phyloP scores from a whole-genome alignment of 768 basidiomycete genomes.

The Rhizopogon roseolus region DNA sequence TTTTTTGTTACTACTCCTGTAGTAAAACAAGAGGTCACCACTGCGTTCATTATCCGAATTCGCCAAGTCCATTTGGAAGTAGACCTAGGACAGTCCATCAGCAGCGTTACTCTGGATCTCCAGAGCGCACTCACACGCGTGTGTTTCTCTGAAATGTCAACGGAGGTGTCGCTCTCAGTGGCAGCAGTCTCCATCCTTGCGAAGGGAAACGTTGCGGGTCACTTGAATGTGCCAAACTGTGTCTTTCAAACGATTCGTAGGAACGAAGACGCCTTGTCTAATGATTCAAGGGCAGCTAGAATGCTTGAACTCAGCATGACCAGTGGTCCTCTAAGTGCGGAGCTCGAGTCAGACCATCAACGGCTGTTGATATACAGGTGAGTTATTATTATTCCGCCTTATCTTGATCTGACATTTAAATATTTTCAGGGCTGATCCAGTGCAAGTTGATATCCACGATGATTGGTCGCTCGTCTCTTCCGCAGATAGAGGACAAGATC shows the following conservation, averaged over 20 bases:
- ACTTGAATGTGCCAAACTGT: constrained; percentile 60
- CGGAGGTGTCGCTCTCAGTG: constrained; percentile 66
- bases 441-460: constrained; percentile 70
- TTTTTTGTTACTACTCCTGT: constrained; percentile 8
- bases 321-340: constrained; percentile 60
- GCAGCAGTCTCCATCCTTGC: constrained; percentile 51
- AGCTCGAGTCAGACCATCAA: constrained; percentile 74
- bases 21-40: constrained; percentile 46
- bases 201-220: constrained; percentile 68
- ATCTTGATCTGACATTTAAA: constrained; percentile 2
- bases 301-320: constrained; percentile 75
- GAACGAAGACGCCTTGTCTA: constrained; percentile 35
- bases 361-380: constrained; percentile 73
- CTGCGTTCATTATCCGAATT: constrained; percentile 62
- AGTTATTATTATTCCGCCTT: not conserved
- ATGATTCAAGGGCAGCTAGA: constrained; percentile 32
- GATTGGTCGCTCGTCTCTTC: constrained; percentile 66
- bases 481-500: constrained; percentile 33
- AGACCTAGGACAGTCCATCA: constrained; percentile 86
- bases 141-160: constrained; percentile 52
- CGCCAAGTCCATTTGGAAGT: constrained; percentile 69
- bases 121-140: constrained; percentile 61
- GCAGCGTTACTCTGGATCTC: constrained; percentile 61
- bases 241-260: constrained; percentile 71
- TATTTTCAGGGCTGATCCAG: constrained; percentile 63